phyloP scores from a whole-genome alignment of 164 flowering plant species.

The Stephania yunnanensis region DNA sequence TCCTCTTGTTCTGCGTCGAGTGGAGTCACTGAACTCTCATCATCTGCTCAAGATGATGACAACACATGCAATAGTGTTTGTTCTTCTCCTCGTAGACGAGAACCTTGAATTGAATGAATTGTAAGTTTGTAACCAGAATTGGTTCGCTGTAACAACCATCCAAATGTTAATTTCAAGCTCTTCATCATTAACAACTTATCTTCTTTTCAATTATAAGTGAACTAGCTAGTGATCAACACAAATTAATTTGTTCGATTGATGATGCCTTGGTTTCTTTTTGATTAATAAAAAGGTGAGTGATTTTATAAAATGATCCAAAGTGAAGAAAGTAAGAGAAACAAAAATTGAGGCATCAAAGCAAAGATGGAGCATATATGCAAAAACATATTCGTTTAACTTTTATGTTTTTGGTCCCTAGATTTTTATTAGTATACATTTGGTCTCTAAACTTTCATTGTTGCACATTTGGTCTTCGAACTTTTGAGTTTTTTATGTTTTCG shows the following conservation, averaged over 20 bases:
- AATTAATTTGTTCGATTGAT: background rate
- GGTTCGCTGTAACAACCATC: background rate
- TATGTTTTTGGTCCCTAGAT: too few relatives aligned
- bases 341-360: constrained; percentile 17
- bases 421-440: too few relatives aligned
- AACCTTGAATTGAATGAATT: constrained; percentile 10
- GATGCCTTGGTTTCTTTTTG: background rate
- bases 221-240: background rate
- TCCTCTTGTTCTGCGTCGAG: constrained; percentile 30
- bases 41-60: constrained; percentile 28
- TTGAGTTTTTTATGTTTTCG: too few relatives aligned
- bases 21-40: constrained; percentile 30
- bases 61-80: constrained; percentile 14
- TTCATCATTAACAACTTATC: background rate
- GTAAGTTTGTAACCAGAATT: background rate
- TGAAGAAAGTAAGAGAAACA: constrained; percentile 3
- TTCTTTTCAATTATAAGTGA: background rate
- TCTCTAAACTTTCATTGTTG: too few relatives aligned
- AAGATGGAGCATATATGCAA: constrained; percentile 1
- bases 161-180: background rate
- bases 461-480: too few relatives aligned
- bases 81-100: constrained; percentile 13
- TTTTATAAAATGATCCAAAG: constrained; percentile 16
- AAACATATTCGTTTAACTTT: too few relatives aligned
- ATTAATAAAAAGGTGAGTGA: constrained; percentile 7